phyloP scores from a whole-genome alignment of 1,139 yeast genomes.

The Wickerhamiella pararugosa region DNA sequence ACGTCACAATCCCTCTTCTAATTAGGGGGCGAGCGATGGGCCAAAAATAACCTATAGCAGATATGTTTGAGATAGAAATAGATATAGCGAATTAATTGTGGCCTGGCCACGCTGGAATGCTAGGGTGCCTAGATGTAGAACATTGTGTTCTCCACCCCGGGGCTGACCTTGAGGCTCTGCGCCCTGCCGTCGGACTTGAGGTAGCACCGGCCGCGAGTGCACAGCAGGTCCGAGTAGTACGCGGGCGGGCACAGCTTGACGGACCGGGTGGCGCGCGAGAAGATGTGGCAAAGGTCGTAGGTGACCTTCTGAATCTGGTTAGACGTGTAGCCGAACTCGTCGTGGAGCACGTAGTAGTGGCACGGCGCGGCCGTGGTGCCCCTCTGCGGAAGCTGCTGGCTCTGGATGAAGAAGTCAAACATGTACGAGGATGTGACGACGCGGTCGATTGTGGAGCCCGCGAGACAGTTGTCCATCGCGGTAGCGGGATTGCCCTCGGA shows the following conservation, averaged over 20 bases:
- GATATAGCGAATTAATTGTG: too few relatives aligned
- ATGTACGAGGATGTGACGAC: conserved; percentile 5
- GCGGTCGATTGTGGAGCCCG: conserved; percentile 7
- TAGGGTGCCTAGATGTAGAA: conserved; percentile 22
- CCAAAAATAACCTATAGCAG: too few relatives aligned
- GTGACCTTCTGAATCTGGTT: conserved; percentile 5
- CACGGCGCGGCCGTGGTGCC: conserved; percentile 7
- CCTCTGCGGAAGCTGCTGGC: conserved; percentile 7
- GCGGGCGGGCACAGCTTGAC: conserved; percentile 6
- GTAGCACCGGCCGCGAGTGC: conserved; percentile 7
- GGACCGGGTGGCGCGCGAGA: conserved; percentile 6
- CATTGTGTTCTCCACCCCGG: conserved; percentile 15
- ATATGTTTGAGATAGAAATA: too few relatives aligned
- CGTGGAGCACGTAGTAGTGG: conserved; percentile 6
- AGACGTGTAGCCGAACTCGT: conserved; percentile 4
- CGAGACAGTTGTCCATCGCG: conserved; percentile 6
- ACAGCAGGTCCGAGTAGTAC: conserved; percentile 4
- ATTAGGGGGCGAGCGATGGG: too few relatives aligned
- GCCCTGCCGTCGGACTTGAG: conserved; percentile 8
- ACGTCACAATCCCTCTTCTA: too few relatives aligned
- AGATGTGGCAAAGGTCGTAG: conserved; percentile 5
- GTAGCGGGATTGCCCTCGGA: conserved; percentile 6
- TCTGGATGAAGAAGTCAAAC: conserved; percentile 7
- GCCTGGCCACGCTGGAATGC: too few relatives aligned
- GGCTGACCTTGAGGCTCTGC: conserved; percentile 7